Evolutionary conservation across 169 alveolate genomes (phyloP).

Genomic region (Plasmodium knowlesi): DNA sequence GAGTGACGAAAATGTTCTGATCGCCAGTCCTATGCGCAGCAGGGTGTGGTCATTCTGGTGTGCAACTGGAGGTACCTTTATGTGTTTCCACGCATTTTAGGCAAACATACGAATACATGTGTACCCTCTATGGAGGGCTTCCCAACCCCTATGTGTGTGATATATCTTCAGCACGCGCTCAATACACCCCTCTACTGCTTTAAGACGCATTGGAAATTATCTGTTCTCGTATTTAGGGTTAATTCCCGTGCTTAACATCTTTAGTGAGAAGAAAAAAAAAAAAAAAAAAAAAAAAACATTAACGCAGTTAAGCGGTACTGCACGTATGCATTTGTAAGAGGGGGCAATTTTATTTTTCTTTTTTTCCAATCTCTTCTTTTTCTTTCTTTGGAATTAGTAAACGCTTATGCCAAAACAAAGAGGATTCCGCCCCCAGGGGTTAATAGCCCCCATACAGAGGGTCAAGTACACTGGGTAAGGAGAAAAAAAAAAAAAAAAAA

Average conservation of each 20-base stretch:
- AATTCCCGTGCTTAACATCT: not conserved
- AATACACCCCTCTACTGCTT: not conserved
- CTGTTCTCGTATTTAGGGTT: not conserved
- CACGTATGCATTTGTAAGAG: constrained; percentile 16
- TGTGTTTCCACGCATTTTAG: not conserved
- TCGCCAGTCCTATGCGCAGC: not conserved
- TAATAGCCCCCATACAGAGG: constrained; percentile 75
- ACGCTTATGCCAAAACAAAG: constrained; percentile 75
- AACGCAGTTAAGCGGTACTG: not conserved
- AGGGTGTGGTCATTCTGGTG: constrained; percentile 5
- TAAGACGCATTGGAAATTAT: not conserved
- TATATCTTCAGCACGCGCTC: not conserved
- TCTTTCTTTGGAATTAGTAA: not conserved
- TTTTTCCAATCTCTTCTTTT: no score
- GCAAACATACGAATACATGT: not conserved
- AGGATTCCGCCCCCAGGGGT: constrained; percentile 75
- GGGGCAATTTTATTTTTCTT: constrained; percentile 2
- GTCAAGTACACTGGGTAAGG: constrained; percentile 71
- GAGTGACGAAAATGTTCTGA: not conserved
- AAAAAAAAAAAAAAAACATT: not conserved
- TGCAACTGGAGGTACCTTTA: not conserved
- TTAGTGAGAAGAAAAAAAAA: not conserved
- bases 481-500: not conserved
- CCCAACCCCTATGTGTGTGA: not conserved
- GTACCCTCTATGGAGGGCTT: not conserved